These are phyloP conservation scores for Hansenula lynferdii DNA, from an alignment of 1,139 yeast genomes.

Conservation along the genomic window DNA sequence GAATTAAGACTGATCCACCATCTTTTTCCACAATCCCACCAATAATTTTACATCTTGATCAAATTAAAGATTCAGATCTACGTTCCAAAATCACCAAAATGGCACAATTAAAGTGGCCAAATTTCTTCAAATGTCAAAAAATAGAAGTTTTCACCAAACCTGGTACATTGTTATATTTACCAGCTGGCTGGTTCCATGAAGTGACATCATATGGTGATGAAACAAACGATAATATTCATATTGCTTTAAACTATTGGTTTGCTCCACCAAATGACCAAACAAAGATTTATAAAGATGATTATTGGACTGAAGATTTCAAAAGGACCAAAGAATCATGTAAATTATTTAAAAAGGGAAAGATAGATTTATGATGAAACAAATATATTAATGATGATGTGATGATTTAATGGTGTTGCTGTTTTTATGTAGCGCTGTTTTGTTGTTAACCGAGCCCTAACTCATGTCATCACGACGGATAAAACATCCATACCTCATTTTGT, in stretches of 20 bases:
- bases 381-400: no score
- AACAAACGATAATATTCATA: slow-evolving; percentile 34
- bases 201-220: slow-evolving; percentile 56
- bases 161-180: slow-evolving; percentile 65
- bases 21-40: slow-evolving; percentile 65
- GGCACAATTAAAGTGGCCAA: slow-evolving; percentile 39
- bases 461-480: no score
- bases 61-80: slow-evolving; percentile 30
- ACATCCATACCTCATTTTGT: no score
- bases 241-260: slow-evolving; percentile 72
- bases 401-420: no score
- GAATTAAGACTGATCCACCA: slow-evolving; percentile 50
- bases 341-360: slow-evolving; percentile 6
- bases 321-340: slow-evolving; percentile 29
- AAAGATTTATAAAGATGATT: slow-evolving; percentile 39
- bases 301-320: slow-evolving; percentile 48
- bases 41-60: slow-evolving; percentile 52
- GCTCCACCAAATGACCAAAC: slow-evolving; percentile 46
- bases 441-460: no score
- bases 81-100: slow-evolving; percentile 28
- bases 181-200: slow-evolving; percentile 82
- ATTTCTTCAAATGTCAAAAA: slow-evolving; percentile 36
- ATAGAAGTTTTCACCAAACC: slow-evolving; percentile 45
- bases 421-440: no score
- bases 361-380: background rate